A percentile compares a stretch with the other conserved stretches of the same genome.
Conservation (phyloP, 176 grass and related monocot species). For the Juncus effusus region DNA sequence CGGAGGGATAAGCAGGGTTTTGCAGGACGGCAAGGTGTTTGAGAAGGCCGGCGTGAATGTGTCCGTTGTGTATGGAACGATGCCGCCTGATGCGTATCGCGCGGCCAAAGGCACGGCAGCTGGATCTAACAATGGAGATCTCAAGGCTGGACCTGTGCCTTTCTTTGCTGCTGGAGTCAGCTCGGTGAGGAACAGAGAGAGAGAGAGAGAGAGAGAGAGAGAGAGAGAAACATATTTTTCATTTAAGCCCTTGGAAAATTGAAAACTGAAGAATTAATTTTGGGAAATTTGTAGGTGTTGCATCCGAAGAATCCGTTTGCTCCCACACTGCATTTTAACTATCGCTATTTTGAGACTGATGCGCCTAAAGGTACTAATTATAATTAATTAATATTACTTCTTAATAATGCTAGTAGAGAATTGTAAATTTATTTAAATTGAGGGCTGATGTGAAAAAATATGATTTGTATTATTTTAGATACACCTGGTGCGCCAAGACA, state of each 20-base stretch:
- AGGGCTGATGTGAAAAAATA: constrained; percentile 1
- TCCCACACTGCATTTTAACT: constrained; percentile 97
- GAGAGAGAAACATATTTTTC: no score
- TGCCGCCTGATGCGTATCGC: constrained; percentile 95
- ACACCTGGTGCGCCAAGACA: constrained; percentile 79
- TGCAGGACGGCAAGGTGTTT: constrained; percentile 79
- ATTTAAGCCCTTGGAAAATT: no score
- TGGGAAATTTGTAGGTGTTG: constrained; percentile 60
- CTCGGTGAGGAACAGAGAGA: constrained; percentile 44
- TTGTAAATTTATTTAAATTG: background rate
- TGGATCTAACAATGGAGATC: constrained; percentile 29
- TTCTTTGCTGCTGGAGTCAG: constrained; percentile 96
- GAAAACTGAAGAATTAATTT: background rate
- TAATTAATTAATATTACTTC: background rate
- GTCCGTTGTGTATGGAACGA: constrained; percentile 83
- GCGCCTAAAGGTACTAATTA: constrained; percentile 68
- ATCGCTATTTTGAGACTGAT: constrained; percentile 99
- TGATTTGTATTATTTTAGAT: constrained; percentile 42
- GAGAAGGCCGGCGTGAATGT: constrained; percentile 98
- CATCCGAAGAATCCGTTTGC: constrained; percentile 99
- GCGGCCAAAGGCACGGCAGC: constrained; percentile 65
- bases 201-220: no score
- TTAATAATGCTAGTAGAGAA: background rate
- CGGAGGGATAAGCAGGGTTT: constrained; percentile 91
- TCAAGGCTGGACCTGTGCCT: constrained; percentile 66